phyloP scores from a whole-genome alignment of 768 basidiomycete genomes.

The Xanthoconium purpureum region DNA sequence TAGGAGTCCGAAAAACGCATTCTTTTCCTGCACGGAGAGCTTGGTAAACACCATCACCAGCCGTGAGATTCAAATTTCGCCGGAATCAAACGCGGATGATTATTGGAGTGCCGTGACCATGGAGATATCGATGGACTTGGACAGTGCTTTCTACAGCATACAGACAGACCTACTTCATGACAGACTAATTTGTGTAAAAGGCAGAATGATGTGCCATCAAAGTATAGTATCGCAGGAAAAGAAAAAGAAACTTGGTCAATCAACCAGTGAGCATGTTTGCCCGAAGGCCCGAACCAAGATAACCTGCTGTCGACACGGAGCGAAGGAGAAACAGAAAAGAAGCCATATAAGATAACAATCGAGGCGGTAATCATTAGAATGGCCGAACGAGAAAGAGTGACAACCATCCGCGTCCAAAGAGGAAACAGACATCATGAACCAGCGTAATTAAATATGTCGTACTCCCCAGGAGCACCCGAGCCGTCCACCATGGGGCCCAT shows the following conservation, averaged over 20 bases:
- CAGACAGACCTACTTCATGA: constrained; percentile 29
- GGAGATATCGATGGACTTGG: constrained; percentile 8
- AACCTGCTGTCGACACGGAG: constrained; percentile 8
- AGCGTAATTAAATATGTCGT: constrained; percentile 61
- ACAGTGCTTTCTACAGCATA: constrained; percentile 30
- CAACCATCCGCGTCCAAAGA: constrained; percentile 17
- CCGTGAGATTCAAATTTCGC: neutral
- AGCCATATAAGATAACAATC: constrained; percentile 22
- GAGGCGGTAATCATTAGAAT: constrained; percentile 26
- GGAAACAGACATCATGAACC: constrained; percentile 33
- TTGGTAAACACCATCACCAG: constrained; percentile 66
- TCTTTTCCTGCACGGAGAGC: constrained; percentile 64
- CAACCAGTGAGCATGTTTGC: neutral
- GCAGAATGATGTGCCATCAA: constrained; percentile 16
- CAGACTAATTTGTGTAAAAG: constrained; percentile 22
- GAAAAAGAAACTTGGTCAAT: neutral
- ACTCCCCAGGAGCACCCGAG: constrained; percentile 41
- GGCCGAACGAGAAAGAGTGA: constrained; percentile 15
- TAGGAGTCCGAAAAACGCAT: constrained; percentile 76
- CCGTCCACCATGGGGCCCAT: constrained; percentile 42
- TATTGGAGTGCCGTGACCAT: neutral
- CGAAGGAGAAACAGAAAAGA: neutral
- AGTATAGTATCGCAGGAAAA: constrained; percentile 20
- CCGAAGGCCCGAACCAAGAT: neutral
- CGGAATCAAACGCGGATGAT: neutral